phyloP scores from a whole-genome alignment of 305 asterid species.

The Ajuga reptans region DNA sequence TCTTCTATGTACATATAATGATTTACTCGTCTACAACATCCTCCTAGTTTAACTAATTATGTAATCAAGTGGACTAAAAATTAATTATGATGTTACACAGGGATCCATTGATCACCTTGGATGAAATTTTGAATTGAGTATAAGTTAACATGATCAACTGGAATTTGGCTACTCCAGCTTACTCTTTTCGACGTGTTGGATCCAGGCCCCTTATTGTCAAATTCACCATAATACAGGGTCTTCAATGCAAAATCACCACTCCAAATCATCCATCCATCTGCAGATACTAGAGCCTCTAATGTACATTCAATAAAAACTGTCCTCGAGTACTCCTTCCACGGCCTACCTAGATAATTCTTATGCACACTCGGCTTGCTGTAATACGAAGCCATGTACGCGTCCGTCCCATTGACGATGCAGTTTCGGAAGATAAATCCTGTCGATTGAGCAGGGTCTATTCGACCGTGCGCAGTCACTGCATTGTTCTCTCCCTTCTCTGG shows the following conservation, averaged over 20 bases:
- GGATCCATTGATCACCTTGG: conserved; percentile 58
- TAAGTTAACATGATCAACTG: conserved; percentile 32
- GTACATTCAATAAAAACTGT: conserved; percentile 40
- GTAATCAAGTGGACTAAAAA: too few species aligned
- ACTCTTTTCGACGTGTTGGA: conserved; percentile 31
- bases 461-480: conserved; percentile 51
- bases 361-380: conserved; percentile 31
- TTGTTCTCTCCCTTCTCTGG: conserved; percentile 43
- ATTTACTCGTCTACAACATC: too few species aligned
- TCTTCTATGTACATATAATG: too few species aligned
- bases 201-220: conserved; percentile 39
- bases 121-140: conserved; percentile 53
- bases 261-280: conserved; percentile 67
- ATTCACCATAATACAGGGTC: conserved; percentile 54
- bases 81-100: too few species aligned
- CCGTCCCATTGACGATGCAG: conserved; percentile 49
- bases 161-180: conserved; percentile 46
- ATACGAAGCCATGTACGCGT: conserved; percentile 37
- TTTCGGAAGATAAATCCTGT: conserved; percentile 52
- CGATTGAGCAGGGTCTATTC: conserved; percentile 46
- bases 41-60: too few species aligned
- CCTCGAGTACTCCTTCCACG: conserved; percentile 62
- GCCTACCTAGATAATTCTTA: conserved; percentile 45
- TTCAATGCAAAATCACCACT: conserved; percentile 42
- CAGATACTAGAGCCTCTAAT: conserved; percentile 32